Base-by-base conservation (phyloP, 2,329 filamentous ascomycete species). In the Xylaria arbuscula region DNA sequence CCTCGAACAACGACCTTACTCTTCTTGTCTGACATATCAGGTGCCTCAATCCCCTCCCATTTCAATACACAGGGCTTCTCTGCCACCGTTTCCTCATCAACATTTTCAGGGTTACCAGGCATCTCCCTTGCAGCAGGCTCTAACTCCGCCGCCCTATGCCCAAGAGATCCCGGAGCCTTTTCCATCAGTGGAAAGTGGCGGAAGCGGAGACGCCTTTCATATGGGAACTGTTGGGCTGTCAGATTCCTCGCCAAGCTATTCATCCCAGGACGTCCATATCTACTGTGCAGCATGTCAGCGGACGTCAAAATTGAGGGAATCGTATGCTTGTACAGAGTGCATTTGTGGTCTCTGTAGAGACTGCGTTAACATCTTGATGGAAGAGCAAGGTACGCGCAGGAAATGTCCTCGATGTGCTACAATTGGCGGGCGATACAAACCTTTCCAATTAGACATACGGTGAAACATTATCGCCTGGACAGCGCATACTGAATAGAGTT, bases 271-370 rank as follows among this genome's bases (percentile, higher is more conserved):
- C 70, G 91, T 95, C 2, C 93, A 97, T 78, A 97, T 98, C 50
- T 97, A 97, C 78, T 98, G 95, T 79, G 93, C 94, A 22, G 92
- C 92, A 56, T 98, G 95, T 77, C 90, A 93, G 72, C 89, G 91
- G 45, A 85, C 94, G 19, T 94, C 91, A 60, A 83, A 90, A 11
- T 83, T 98, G 32, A 91, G 90, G 76, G 92, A 95, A 75, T 96
- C 93, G 40, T 98, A 94, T 77, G 95, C 95, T 24, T 98, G 95
- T 79, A 97, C 94, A 0, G 94, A 98, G 80, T 98, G 96, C 79
- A 97, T 98, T 71, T 97, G 93, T 78, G 95, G 94, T 17, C 87
- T 98, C 58, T 98, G 96, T 80, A 89, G 91, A 71, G 89, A 93
- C 67, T 98, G 95, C 76, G 93, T 98, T 66, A 91, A 94, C 75